phyloP scores from a whole-genome alignment of 768 basidiomycete species.

The Termitomyces sp. region DNA sequence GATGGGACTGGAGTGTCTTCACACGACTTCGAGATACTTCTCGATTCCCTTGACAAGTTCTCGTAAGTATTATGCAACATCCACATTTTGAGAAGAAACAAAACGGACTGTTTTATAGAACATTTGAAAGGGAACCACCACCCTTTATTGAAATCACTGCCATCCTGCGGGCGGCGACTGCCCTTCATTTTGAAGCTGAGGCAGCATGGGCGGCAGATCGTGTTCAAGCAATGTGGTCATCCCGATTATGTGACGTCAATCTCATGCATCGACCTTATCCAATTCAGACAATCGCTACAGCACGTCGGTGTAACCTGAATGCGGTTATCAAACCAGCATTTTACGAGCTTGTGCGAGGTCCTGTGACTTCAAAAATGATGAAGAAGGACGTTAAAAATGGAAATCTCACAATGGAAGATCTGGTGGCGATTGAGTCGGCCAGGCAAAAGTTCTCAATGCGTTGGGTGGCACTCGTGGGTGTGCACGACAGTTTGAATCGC shows the following conservation, averaged over 20 bases:
- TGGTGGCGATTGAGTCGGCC: constrained; percentile 5
- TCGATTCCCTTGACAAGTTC: constrained; percentile 26
- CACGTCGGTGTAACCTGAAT: constrained; percentile 21
- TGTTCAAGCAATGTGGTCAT: constrained; percentile 27
- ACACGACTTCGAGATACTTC: constrained; percentile 27
- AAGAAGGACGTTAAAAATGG: background rate
- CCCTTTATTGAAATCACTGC: constrained; percentile 24
- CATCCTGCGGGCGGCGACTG: constrained; percentile 27
- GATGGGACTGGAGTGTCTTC: constrained; percentile 16
- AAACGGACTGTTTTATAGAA: constrained; percentile 6
- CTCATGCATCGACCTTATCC: constrained; percentile 19
- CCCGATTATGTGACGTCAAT: constrained; percentile 18
- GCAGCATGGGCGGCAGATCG: constrained; percentile 22
- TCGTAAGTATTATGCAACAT: constrained; percentile 20
- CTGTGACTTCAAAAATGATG: background rate
- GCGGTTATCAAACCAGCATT: constrained; percentile 16
- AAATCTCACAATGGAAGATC: background rate
- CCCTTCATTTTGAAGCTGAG: constrained; percentile 23
- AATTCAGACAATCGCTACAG: constrained; percentile 23
- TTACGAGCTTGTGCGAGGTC: constrained; percentile 2
- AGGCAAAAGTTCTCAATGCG: constrained; percentile 10
- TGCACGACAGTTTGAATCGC: background rate
- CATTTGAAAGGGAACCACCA: constrained; percentile 14
- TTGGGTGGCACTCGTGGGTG: constrained; percentile 1
- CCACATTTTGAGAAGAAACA: background rate